A percentile compares a stretch with the other conserved stretches of the same genome.
These are phyloP conservation scores for Aspergillus sp. DNA, from an alignment of 2,329 filamentous ascomycete species.

Conservation along the genomic window DNA sequence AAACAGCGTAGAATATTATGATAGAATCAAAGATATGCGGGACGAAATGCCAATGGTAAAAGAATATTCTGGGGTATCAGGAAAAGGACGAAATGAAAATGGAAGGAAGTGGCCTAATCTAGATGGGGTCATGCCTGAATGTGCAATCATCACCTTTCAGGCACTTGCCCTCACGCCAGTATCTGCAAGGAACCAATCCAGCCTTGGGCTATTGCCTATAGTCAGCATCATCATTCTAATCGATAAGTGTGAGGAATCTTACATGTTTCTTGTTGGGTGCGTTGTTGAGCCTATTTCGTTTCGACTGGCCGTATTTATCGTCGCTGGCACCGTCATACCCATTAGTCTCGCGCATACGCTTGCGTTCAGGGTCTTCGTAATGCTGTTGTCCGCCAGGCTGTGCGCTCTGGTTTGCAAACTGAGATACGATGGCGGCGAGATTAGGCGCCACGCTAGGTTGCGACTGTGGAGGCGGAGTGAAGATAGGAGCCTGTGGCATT, in stretches of 20 bases:
- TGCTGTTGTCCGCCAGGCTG: constrained; percentile 7
- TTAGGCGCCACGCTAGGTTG: constrained; percentile 28
- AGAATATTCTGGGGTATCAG: constrained; percentile 12
- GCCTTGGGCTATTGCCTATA: constrained; percentile 32
- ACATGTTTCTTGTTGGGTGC: constrained; percentile 35
- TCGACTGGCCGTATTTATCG: constrained; percentile 24
- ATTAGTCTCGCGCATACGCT: constrained; percentile 30
- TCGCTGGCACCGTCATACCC: constrained; percentile 29
- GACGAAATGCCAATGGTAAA: neutral
- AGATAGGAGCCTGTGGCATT: constrained; percentile 24
- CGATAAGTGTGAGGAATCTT: constrained; percentile 7
- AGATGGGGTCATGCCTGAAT: constrained; percentile 41
- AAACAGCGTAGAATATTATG: neutral
- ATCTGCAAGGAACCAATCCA: constrained; percentile 46
- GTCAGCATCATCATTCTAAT: constrained; percentile 6
- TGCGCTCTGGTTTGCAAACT: constrained; percentile 23
- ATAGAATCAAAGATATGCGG: neutral
- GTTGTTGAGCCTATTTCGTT: constrained; percentile 28
- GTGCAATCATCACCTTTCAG: constrained; percentile 50
- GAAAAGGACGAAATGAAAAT: constrained; percentile 1
- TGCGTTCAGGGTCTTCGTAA: constrained; percentile 40
- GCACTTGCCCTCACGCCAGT: constrained; percentile 51
- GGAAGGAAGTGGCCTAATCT: constrained; percentile 4
- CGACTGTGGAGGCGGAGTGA: constrained; percentile 20
- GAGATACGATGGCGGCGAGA: constrained; percentile 30